Percentiles rank a stretch among this genome's conserved stretches.
These are phyloP conservation scores for Alternaria consortialis DNA, from an alignment of 2,329 filamentous ascomycete genomes.

Conservation along the genomic window DNA sequence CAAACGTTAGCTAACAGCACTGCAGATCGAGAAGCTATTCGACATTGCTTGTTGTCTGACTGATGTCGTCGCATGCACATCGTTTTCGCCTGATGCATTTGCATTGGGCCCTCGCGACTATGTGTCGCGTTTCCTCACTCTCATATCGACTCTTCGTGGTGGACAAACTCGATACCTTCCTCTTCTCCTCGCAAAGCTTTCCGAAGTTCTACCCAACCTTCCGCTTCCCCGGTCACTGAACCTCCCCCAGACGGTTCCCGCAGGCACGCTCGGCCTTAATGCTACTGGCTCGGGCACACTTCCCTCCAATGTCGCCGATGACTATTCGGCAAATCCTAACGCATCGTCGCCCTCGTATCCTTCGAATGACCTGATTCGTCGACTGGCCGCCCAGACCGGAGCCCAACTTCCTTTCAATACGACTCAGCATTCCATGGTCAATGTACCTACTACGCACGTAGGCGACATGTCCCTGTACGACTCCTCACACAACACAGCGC, in stretches of 20 bases:
- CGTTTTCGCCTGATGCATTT: conserved; percentile 66
- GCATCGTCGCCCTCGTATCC: conserved; percentile 43
- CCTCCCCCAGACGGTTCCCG: conserved; percentile 38
- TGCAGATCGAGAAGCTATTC: conserved; percentile 79
- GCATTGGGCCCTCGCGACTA: conserved; percentile 70
- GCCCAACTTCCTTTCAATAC: conserved; percentile 47
- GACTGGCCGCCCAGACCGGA: conserved; percentile 47
- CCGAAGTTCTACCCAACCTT: conserved; percentile 70
- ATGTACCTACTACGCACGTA: conserved; percentile 43
- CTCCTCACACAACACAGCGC: conserved; percentile 41
- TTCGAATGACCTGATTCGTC: conserved; percentile 46
- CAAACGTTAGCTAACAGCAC: conserved; percentile 35
- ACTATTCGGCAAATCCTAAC: conserved; percentile 37
- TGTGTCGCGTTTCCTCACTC: conserved; percentile 71
- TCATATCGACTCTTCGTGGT: conserved; percentile 75
- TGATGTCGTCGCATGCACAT: conserved; percentile 73
- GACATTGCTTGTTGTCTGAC: conserved; percentile 77
- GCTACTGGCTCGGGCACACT: conserved; percentile 35
- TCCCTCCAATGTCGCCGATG: conserved; percentile 43
- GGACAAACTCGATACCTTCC: conserved; percentile 81
- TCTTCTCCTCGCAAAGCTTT: conserved; percentile 77
- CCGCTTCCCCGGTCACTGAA: conserved; percentile 49
- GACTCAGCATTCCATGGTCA: conserved; percentile 42
- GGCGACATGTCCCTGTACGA: conserved; percentile 49
- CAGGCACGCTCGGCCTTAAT: conserved; percentile 40